phyloP scores from a whole-genome alignment of 495 filamentous ascomycete species.

The Penicillium lagena region DNA sequence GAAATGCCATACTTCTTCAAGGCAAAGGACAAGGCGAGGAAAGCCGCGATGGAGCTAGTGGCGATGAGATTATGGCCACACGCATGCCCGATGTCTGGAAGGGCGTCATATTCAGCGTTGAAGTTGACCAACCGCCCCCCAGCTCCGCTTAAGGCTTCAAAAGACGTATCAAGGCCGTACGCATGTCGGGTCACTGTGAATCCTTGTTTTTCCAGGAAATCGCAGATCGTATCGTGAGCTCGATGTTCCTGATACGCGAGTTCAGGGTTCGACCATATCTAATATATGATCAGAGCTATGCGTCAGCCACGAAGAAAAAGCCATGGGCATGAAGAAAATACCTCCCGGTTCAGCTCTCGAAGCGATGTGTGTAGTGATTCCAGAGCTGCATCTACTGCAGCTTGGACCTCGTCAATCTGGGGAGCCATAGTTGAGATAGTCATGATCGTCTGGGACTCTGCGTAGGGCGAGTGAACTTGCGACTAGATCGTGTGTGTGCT shows the following conservation, averaged over 20 bases:
- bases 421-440: constrained; percentile 5
- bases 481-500: no score
- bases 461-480: background rate
- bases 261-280: constrained; percentile 59
- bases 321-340: background rate
- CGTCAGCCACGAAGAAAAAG: background rate
- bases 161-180: constrained; percentile 33
- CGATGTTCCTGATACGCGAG: constrained; percentile 49
- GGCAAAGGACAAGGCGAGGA: constrained; percentile 47
- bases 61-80: constrained; percentile 69
- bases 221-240: constrained; percentile 51
- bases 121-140: constrained; percentile 38
- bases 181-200: constrained; percentile 52
- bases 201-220: constrained; percentile 45
- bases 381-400: constrained; percentile 19
- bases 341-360: constrained; percentile 22
- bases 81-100: constrained; percentile 58
- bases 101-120: constrained; percentile 47
- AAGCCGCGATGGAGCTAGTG: constrained; percentile 52
- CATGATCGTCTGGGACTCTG: constrained; percentile 5
- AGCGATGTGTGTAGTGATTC: constrained; percentile 16
- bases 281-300: background rate
- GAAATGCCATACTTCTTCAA: constrained; percentile 39
- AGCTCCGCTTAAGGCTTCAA: constrained; percentile 30
- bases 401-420: constrained; percentile 19